Conservation (phyloP, 495 filamentous ascomycete species). For the Aspergillus hancockii region DNA sequence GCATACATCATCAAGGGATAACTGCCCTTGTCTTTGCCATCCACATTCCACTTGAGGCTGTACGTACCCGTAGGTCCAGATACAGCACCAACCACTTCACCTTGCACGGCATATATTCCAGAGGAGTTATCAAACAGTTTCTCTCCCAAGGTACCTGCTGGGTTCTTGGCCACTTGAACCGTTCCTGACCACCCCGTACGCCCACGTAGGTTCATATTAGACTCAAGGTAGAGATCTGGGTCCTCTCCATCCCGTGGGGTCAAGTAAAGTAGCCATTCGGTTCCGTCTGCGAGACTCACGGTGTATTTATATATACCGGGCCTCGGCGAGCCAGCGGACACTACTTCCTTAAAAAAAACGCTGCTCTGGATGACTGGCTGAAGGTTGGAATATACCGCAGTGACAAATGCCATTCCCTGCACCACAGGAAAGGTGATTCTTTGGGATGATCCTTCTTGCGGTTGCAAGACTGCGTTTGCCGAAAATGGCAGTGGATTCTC, state of each 20-base stretch:
- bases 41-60: constrained; percentile 66
- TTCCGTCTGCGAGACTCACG: constrained; percentile 67
- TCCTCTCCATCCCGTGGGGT: constrained; percentile 50
- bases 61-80: constrained; percentile 66
- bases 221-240: constrained; percentile 50
- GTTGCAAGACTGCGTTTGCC: constrained; percentile 66
- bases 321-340: constrained; percentile 54
- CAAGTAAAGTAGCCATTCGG: constrained; percentile 80
- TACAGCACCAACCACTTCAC: constrained; percentile 62
- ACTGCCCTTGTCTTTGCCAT: constrained; percentile 50
- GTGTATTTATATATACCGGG: constrained; percentile 77
- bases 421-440: constrained; percentile 77
- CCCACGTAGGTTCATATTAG: constrained; percentile 51
- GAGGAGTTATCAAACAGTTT: constrained; percentile 70
- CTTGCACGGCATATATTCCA: constrained; percentile 69
- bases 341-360: constrained; percentile 70
- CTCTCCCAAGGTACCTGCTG: constrained; percentile 60
- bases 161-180: constrained; percentile 80
- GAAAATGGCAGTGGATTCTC: constrained; percentile 70
- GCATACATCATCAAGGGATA: constrained; percentile 78
- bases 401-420: constrained; percentile 89
- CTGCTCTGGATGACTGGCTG: constrained; percentile 73
- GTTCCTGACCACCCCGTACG: constrained; percentile 61
- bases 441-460: constrained; percentile 50
- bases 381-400: constrained; percentile 69